Conservation (phyloP, 2,329 filamentous ascomycete genomes). For the Verticillium tricorpus region DNA sequence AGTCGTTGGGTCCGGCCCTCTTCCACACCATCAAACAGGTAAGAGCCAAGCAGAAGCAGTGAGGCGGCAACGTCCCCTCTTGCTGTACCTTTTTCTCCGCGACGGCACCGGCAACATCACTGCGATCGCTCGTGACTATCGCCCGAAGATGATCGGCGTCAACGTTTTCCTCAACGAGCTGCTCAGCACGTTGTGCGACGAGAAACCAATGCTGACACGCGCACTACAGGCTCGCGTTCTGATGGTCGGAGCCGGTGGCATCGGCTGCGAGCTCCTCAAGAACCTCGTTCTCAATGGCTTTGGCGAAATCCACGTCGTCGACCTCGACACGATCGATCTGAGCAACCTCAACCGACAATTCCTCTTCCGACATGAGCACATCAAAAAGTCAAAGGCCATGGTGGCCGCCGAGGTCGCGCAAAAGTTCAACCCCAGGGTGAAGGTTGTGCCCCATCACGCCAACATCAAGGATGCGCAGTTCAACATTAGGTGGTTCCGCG, state of each 20-base stretch:
- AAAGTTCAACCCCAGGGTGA: conserved; percentile 83
- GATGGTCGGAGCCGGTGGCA: conserved; percentile 94
- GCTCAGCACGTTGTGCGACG: conserved; percentile 3
- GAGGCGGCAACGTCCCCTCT: not conserved
- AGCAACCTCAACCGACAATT: conserved; percentile 98
- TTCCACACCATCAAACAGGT: conserved; percentile 68
- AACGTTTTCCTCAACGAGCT: not conserved
- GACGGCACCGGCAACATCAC: not conserved
- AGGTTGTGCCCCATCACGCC: conserved; percentile 83
- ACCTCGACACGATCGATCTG: conserved; percentile 96
- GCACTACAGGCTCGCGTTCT: conserved; percentile 70
- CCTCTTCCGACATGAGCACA: conserved; percentile 92
- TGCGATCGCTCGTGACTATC: not conserved
- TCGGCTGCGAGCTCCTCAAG: conserved; percentile 96
- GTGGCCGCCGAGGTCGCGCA: conserved; percentile 90
- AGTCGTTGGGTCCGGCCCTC: conserved; percentile 63
- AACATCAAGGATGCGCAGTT: conserved; percentile 92
- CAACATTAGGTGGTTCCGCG: conserved; percentile 80
- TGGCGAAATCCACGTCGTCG: conserved; percentile 88
- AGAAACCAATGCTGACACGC: conserved; percentile 25
- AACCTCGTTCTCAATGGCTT: conserved; percentile 91
- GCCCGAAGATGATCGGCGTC: not conserved
- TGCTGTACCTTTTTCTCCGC: not conserved
- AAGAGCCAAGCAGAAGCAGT: conserved; percentile 20
- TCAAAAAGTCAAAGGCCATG: conserved; percentile 93